Evolutionary conservation across 768 basidiomycete genomes (phyloP).

Genomic region (Podaxis sp.): DNA sequence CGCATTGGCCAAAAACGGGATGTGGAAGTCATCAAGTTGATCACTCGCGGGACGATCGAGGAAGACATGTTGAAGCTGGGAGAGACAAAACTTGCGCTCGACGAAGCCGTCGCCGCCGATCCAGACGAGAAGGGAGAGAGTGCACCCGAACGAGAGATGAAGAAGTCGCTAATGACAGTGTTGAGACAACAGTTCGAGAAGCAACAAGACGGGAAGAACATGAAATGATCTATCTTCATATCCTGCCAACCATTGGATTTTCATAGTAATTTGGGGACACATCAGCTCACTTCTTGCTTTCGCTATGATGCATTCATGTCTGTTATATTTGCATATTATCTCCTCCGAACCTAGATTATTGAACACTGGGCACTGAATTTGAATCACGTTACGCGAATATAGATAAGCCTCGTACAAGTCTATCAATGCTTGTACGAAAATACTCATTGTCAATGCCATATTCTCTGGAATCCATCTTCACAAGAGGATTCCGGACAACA

Average conservation of each 20-base stretch:
- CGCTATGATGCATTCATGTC: neutral
- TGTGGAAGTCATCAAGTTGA: slow-evolving; percentile 93
- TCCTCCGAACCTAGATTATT: neutral
- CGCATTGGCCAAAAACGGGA: slow-evolving; percentile 94
- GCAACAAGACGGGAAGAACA: slow-evolving; percentile 34
- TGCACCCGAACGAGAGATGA: slow-evolving; percentile 77
- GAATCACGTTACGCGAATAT: slow-evolving; percentile 35
- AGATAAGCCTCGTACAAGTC: slow-evolving; percentile 62
- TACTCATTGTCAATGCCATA: slow-evolving; percentile 93
- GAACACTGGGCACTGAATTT: neutral
- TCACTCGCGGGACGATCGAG: slow-evolving; percentile 90
- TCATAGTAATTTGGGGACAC: neutral
- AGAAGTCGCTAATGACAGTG: slow-evolving; percentile 81
- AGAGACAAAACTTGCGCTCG: slow-evolving; percentile 86
- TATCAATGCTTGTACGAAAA: slow-evolving; percentile 79
- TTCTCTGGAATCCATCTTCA: slow-evolving; percentile 78
- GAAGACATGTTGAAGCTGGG: slow-evolving; percentile 94
- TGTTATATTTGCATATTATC: slow-evolving; percentile 1
- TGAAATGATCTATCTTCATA: neutral
- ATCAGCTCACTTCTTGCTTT: neutral
- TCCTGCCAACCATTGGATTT: neutral
- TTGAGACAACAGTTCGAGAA: slow-evolving; percentile 80
- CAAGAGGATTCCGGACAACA: slow-evolving; percentile 90
- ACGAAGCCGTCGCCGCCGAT: slow-evolving; percentile 91
- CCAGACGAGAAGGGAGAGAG: slow-evolving; percentile 61